Evolutionary conservation across 139 green algal genomes (phyloP), one percentile per base, ranked within the genome.

Genomic region (Chlamydomonas sp.): DNA sequence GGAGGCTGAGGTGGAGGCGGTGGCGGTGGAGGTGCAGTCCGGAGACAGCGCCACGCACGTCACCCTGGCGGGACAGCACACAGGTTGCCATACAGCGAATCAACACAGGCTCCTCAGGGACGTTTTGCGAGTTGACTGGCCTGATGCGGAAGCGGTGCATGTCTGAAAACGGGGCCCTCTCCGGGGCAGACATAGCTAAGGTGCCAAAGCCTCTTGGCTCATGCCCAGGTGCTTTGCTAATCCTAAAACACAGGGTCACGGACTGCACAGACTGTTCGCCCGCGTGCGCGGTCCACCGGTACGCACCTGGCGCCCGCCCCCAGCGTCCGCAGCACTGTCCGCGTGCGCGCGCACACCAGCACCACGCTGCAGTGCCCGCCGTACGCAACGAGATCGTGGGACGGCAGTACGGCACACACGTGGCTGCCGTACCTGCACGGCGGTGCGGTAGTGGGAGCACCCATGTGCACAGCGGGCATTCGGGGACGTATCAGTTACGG

Each of bases 281-380:
- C 12, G 66, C 20, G 16, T 31, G n/a, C 62, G 31, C n/a, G 31
- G 14, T 57, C 75, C 69, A 72, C 20, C 72, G n/a, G 17, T 7
- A 63, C 73, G 9, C 80, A 88, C 87, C 73, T 90, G 87, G 72
- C 84, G 69, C 76, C 61, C 4, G 82, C 77, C 1, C 77, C 77
- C 73, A 93, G 64, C 58, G 88, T 84, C 20, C 86, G 78, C 86
- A 75, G 15, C 60, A 93, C 78, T 9, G 72, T n/a, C 2, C 72
- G 69, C 2, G 78, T 88, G 6, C 31, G 17, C 5, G 59, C 67
- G 62, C 67, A 84, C 1, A n/a, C 75, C 64, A 93, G 59, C 9
- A 93, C 90, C 2, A 93, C 86, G 10, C 81, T 72, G 49, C 80
- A 79, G 73, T 93, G 90, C 17, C 90, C 90, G 18, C 83, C 86